These are phyloP conservation scores for Zizania palustris DNA, from an alignment of 202 grass and related monocot genomes.

Conservation along the genomic window DNA sequence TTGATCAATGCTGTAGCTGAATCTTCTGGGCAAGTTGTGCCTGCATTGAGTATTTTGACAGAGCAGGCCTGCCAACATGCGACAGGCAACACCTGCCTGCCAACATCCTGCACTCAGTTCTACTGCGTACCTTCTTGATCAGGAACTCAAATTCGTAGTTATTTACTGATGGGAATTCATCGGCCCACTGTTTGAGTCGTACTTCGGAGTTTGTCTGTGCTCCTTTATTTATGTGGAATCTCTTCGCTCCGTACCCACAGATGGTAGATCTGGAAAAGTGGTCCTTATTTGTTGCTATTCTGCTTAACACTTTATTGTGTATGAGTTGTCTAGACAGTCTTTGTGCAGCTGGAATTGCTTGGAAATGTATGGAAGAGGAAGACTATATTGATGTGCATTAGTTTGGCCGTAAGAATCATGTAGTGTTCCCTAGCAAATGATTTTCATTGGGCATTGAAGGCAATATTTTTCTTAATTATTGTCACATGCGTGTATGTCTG, in stretches of 20 bases:
- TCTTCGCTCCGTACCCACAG: background rate
- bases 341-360: slow-evolving; percentile 42
- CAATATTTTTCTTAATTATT: slow-evolving; percentile 13
- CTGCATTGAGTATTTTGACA: slow-evolving; percentile 29
- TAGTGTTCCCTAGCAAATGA: slow-evolving; percentile 33
- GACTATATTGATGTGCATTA: slow-evolving; percentile 10
- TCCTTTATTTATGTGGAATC: slow-evolving; percentile 5
- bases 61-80: background rate
- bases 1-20: slow-evolving; percentile 28
- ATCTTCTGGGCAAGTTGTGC: slow-evolving; percentile 25
- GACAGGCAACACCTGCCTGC: background rate
- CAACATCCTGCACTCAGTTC: slow-evolving; percentile 41
- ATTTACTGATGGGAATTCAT: slow-evolving; percentile 33
- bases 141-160: slow-evolving; percentile 17
- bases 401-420: slow-evolving; percentile 23
- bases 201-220: slow-evolving; percentile 29
- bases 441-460: slow-evolving; percentile 24
- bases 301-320: slow-evolving; percentile 24
- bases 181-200: slow-evolving; percentile 30
- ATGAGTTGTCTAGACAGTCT: slow-evolving; percentile 18
- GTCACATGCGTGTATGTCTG: background rate
- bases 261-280: slow-evolving; percentile 42
- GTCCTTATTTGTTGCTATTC: slow-evolving; percentile 38
- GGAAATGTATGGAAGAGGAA: slow-evolving; percentile 16
- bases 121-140: too few species aligned